Evolutionary conservation across 1,284 basidiomycete genomes (phyloP).

Genomic region (Microstroma glucosiphilum): DNA sequence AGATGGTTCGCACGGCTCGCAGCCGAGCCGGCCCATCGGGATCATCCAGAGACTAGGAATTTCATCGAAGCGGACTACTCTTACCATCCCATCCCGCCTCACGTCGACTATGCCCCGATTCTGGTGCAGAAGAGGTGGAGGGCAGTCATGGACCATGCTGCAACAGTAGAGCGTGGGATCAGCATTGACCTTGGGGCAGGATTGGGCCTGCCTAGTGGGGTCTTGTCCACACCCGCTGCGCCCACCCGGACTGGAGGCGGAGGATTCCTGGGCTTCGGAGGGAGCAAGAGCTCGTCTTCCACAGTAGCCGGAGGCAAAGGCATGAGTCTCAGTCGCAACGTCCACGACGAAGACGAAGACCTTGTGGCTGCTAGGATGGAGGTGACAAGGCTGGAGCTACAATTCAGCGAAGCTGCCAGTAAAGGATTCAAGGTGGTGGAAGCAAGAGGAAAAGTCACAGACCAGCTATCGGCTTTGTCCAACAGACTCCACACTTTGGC

Average conservation of each 20-base stretch:
- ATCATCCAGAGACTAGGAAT: conserved; percentile 36
- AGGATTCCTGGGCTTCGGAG: conserved; percentile 24
- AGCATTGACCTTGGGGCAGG: conserved; percentile 1
- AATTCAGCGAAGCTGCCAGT: conserved; percentile 34
- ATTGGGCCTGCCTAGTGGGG: conserved; percentile 29
- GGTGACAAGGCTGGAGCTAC: conserved; percentile 41
- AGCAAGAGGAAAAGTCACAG: background rate
- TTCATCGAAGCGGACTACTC: conserved; percentile 44
- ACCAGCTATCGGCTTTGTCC: background rate
- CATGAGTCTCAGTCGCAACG: conserved; percentile 27
- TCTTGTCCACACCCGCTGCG: conserved; percentile 29
- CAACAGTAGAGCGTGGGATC: conserved; percentile 21
- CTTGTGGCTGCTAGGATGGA: conserved; percentile 37
- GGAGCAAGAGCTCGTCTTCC: conserved; percentile 5
- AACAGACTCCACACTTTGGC: background rate
- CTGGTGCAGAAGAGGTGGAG: background rate
- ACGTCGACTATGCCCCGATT: background rate
- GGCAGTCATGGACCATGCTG: conserved; percentile 27
- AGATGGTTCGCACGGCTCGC: conserved; percentile 37
- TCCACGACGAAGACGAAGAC: conserved; percentile 38
- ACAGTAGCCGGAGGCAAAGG: conserved; percentile 14
- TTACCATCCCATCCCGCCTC: conserved; percentile 33
- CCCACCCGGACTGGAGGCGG: conserved; percentile 19
- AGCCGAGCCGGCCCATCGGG: conserved; percentile 24
- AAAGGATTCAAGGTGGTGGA: conserved; percentile 1